Evolutionary conservation across 208 protist species (phyloP), one percentile per base, ranked within the genome.

Genomic region (Crithidia bombi): DNA sequence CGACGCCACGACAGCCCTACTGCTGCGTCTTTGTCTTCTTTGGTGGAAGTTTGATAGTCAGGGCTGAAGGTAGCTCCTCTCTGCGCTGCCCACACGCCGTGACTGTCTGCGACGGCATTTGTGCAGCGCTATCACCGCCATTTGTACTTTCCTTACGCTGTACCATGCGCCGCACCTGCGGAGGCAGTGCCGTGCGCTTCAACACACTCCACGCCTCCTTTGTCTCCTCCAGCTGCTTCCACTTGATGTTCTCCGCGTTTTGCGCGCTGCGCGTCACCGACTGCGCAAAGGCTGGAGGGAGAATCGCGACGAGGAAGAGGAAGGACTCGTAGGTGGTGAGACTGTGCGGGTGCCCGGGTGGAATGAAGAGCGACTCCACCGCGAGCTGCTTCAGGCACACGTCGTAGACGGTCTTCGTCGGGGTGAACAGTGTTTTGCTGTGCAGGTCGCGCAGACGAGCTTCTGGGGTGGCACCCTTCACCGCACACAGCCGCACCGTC

Each of bases 241-340:
- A 85, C 54, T 83, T 72, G 6, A 88, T 73, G 33, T 50, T 52
- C 36, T 54, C 43, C 28, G 50, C 51, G 41, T 32, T 81, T n/a
- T 70, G 35, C n/a, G 82, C 82, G 3, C 14, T 52, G 5, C 64
- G 54, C 36, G 21, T 15, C 17, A 75, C 46, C 5, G 61, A 39
- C 44, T 67, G 49, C 23, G 74, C 75, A 0, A 82, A 10, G 4
- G 68, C 19, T 12, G 63, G 43, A 0, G 78, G 78, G 14, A 87
- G 59, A 15, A 83, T 67, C 14, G 56, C 68, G 10, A 83, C 65
- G 6, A 88, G 69, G 55, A 68, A 81, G 30, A 79, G 68, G 39
- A 80, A 84, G 19, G 66, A 79, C 32, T 81, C 72, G 69, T 81
- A 88, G 32, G 83, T 85, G 55, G 73, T 79, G 47, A 89, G 73